A percentile compares a stretch with the other conserved stretches of the same genome.
Evolutionary conservation across 495 filamentous ascomycete genomes (phyloP).

Genomic region (Rostrohypoxylon terebratum): DNA sequence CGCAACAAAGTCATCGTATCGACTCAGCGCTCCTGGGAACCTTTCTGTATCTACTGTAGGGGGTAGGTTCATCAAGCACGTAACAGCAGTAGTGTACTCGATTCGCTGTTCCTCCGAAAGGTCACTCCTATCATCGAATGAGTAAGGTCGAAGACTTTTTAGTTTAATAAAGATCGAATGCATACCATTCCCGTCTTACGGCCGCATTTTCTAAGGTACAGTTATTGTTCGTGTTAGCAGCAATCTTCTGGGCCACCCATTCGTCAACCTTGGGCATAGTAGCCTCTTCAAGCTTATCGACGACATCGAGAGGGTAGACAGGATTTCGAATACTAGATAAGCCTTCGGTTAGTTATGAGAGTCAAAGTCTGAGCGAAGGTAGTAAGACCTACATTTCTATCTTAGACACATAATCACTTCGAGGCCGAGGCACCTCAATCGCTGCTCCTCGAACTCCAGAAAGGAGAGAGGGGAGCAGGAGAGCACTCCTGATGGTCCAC

Average conservation of each 20-base stretch:
- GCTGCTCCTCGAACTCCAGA: conserved; percentile 43
- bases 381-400: conserved; percentile 48
- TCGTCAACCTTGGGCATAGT: conserved; percentile 56
- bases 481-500: conserved; percentile 49
- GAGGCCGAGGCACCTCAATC: conserved; percentile 29
- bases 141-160: conserved; percentile 1
- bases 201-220: conserved; percentile 63
- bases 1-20: conserved; percentile 68
- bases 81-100: conserved; percentile 62
- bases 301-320: conserved; percentile 53
- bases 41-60: conserved; percentile 53
- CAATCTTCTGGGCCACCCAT: conserved; percentile 51
- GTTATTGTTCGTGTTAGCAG: conserved; percentile 54
- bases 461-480: conserved; percentile 53
- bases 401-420: conserved; percentile 47
- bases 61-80: conserved; percentile 61
- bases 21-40: conserved; percentile 62
- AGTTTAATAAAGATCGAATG: neutral
- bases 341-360: conserved; percentile 10
- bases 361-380: neutral
- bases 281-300: conserved; percentile 53
- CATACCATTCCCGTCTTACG: conserved; percentile 64
- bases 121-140: conserved; percentile 53
- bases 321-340: conserved; percentile 48
- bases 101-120: conserved; percentile 50